Evolutionary conservation across 23 red algal genomes (phyloP).

Genomic region (Rhodosorus marinus): DNA sequence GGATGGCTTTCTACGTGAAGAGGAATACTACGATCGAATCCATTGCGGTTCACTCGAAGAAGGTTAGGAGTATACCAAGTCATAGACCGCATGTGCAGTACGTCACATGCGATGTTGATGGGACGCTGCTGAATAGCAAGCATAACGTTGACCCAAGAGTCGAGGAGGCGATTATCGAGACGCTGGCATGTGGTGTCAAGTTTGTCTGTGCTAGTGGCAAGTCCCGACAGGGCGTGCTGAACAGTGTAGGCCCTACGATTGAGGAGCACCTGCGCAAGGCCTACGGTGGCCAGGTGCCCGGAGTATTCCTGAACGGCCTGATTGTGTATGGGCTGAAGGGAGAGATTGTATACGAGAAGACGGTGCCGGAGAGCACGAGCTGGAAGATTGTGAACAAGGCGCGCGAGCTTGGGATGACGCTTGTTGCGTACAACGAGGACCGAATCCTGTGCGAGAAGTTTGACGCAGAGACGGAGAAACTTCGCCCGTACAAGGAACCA

Average conservation of each 20-base stretch:
- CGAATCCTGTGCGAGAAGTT: constrained; percentile 70
- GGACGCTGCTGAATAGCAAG: no score
- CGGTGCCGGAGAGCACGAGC: constrained; percentile 15
- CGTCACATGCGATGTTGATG: no score
- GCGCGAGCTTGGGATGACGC: constrained; percentile 18
- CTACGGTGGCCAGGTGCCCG: constrained; percentile 29
- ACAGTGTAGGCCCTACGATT: constrained; percentile 26
- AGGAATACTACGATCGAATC: no score
- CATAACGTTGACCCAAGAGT: no score
- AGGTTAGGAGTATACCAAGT: no score
- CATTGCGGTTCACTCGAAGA: no score
- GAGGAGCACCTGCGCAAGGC: constrained; percentile 10
- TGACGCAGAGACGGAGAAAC: constrained; percentile 29
- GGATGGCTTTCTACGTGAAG: no score
- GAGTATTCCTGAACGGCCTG: constrained; percentile 78
- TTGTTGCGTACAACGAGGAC: constrained; percentile 74
- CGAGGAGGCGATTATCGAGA: constrained; percentile 1
- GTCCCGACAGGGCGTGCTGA: constrained; percentile 43
- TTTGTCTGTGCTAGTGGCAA: constrained; percentile 85
- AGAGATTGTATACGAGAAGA: constrained; percentile 37
- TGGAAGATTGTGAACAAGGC: constrained; percentile 9
- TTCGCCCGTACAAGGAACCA: constrained; percentile 52
- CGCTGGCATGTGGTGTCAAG: constrained; percentile 1
- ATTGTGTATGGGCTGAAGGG: no score
- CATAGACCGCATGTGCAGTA: no score